These are phyloP conservation scores for Dipteronia dyeriana DNA, from an alignment of 345 rosid species.

Conservation along the genomic window DNA sequence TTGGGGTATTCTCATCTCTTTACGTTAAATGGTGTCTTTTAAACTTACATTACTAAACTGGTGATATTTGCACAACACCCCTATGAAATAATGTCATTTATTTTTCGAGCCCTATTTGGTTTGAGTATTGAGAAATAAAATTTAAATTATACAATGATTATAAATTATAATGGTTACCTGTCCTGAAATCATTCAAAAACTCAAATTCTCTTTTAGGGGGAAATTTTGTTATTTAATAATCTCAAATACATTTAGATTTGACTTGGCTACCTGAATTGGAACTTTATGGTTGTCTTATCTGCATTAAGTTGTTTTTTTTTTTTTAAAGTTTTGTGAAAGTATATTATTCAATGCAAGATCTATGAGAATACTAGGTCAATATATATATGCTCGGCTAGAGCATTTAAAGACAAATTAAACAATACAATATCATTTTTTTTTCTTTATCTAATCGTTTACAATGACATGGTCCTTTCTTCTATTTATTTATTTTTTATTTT, in stretches of 20 bases:
- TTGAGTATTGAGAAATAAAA: no score
- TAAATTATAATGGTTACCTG: background rate
- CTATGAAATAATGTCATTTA: no score
- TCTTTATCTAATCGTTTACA: background rate
- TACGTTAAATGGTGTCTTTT: no score
- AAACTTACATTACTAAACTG: no score
- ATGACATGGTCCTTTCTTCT: background rate
- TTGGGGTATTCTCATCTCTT: no score
- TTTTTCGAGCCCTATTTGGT: no score
- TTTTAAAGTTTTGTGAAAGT: background rate
- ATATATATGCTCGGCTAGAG: background rate
- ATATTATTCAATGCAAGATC: background rate
- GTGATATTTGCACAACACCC: no score
- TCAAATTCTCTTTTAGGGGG: background rate
- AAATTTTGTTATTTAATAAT: no score
- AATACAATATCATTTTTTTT: background rate
- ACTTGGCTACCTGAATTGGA: slow-evolving; percentile 12
- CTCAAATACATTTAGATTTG: background rate
- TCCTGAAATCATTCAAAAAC: background rate
- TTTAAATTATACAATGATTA: no score
- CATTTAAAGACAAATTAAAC: background rate
- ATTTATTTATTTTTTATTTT: background rate
- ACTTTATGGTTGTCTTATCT: background rate
- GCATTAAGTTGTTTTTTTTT: background rate
- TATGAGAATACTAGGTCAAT: background rate